Evolutionary conservation across 495 filamentous ascomycete genomes (phyloP), one percentile per base, ranked within the genome.

Genomic region (Podospora sp.): DNA sequence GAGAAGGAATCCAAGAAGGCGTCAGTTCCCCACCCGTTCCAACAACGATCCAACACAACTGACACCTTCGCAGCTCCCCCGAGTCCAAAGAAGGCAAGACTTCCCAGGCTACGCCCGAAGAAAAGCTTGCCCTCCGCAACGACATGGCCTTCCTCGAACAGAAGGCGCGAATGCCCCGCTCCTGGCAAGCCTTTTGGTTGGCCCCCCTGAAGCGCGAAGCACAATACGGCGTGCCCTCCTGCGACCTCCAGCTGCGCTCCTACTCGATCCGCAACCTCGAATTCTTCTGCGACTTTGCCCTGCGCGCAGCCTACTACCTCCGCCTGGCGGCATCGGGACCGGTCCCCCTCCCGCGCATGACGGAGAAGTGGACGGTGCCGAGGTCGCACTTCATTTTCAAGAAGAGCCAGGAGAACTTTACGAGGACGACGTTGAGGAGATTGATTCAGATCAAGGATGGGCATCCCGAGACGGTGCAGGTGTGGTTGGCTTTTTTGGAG

Each of bases 381-480:
- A 87, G 86, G 74, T 88, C 86, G 69, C 90, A 90, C 76, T 99
- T 99, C 83, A 89, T 97, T 65, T 89, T 91, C 84, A 99, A 99
- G 82, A 99, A 98, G 82, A 90, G 87, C 65, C 93, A 99, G 78
- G 96, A 99, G 81, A 99, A 99, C 76, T 99, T 94, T 73, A 94
- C 97, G 82, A 85, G 95, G 20, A 89, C 93, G 62, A 99, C 95
- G 20, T 76, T 93, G 66, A 87, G 95, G 60, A 83, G 95, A 25
- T 76, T 97, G 69, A 92, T 99, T 60, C 93, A 97, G 81, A 93
- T 99, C 75, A 89, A 92, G 72, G 95, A 98, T 78, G 96, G 93
- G 7, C 84, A 97, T 77, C 88, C 92, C 14, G 92, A 97, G 78
- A 87, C 86, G 4, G 93, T 99, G 40, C 89, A 95, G 77, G 73